Percentiles rank a stretch among this genome's conserved stretches.
These are phyloP conservation scores for Whalleya microplaca DNA, from an alignment of 2,329 filamentous ascomycete genomes.

Conservation along the genomic window DNA sequence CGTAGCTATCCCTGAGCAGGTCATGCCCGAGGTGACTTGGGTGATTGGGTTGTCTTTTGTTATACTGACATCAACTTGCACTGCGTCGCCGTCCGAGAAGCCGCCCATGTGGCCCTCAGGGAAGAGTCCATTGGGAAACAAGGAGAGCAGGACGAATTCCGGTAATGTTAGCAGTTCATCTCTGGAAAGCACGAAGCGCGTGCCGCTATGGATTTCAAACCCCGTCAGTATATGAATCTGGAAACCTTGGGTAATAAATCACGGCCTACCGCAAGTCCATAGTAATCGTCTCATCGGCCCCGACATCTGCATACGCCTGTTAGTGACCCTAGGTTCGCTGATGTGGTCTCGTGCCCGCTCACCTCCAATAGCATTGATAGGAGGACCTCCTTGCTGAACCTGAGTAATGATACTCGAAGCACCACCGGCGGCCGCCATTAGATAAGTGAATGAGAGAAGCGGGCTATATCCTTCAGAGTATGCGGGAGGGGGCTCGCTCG, in stretches of 20 bases:
- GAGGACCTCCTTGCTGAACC: slow-evolving; percentile 90
- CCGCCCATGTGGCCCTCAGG: slow-evolving; percentile 95
- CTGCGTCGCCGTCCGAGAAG: slow-evolving; percentile 89
- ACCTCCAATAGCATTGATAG: slow-evolving; percentile 89
- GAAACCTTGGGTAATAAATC: neutral
- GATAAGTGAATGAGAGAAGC: slow-evolving; percentile 88
- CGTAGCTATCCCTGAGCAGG: slow-evolving; percentile 20
- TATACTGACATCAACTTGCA: slow-evolving; percentile 90
- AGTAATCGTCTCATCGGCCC: slow-evolving; percentile 90
- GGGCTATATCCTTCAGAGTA: slow-evolving; percentile 96
- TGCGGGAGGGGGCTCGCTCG: slow-evolving; percentile 86
- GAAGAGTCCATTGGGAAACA: slow-evolving; percentile 97
- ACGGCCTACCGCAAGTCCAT: slow-evolving; percentile 84
- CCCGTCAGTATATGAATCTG: slow-evolving; percentile 20
- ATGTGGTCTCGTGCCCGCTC: slow-evolving; percentile 33
- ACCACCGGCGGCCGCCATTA: slow-evolving; percentile 97
- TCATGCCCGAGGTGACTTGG: slow-evolving; percentile 30
- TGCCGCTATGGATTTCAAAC: slow-evolving; percentile 65
- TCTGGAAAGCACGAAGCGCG: slow-evolving; percentile 88
- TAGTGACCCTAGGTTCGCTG: slow-evolving; percentile 3
- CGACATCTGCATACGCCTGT: slow-evolving; percentile 61
- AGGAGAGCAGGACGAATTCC: slow-evolving; percentile 95
- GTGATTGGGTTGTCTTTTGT: slow-evolving; percentile 28
- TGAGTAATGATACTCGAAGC: slow-evolving; percentile 99
- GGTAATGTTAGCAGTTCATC: slow-evolving; percentile 95